Conservation (phyloP, 805 yeast genomes). For the Komagataella mondaviorum region DNA sequence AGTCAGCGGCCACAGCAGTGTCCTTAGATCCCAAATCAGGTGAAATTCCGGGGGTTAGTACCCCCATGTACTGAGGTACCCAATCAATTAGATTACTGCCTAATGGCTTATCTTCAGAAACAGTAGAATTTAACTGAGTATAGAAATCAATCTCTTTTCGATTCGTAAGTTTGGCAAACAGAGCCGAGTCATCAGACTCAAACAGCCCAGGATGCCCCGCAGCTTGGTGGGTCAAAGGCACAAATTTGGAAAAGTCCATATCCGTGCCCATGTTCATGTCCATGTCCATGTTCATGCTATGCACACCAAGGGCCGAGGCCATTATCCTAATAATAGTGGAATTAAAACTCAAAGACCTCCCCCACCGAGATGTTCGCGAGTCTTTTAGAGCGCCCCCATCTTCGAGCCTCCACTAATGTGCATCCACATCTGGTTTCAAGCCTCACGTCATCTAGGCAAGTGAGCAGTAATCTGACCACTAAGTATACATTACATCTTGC, state of each 20-base stretch:
- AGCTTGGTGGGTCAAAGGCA: constrained; percentile 50
- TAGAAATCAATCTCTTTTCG: constrained; percentile 71
- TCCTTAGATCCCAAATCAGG: constrained; percentile 10
- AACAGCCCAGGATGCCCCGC: constrained; percentile 88
- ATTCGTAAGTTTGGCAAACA: constrained; percentile 60
- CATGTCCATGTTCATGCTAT: background rate
- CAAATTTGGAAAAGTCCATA: constrained; percentile 1
- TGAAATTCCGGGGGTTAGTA: constrained; percentile 31
- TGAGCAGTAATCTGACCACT: too few species aligned
- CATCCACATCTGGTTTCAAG: too few species aligned
- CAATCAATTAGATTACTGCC: constrained; percentile 32
- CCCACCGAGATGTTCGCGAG: background rate
- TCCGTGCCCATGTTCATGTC: background rate
- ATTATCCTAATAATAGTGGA: too few species aligned
- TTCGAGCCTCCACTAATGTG: too few species aligned
- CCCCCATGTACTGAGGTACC: constrained; percentile 57
- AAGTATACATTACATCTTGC: too few species aligned
- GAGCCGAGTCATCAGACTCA: constrained; percentile 43
- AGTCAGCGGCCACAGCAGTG: constrained; percentile 10
- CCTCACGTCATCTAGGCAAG: too few species aligned
- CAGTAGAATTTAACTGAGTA: constrained; percentile 13
- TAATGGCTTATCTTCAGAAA: constrained; percentile 12
- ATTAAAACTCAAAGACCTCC: background rate
- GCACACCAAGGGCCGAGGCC: background rate
- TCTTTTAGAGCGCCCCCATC: too few species aligned